Evolutionary conservation across 164 flowering plant genomes (phyloP), one percentile per base, ranked within the genome.

Genomic region (Stephania japonica): DNA sequence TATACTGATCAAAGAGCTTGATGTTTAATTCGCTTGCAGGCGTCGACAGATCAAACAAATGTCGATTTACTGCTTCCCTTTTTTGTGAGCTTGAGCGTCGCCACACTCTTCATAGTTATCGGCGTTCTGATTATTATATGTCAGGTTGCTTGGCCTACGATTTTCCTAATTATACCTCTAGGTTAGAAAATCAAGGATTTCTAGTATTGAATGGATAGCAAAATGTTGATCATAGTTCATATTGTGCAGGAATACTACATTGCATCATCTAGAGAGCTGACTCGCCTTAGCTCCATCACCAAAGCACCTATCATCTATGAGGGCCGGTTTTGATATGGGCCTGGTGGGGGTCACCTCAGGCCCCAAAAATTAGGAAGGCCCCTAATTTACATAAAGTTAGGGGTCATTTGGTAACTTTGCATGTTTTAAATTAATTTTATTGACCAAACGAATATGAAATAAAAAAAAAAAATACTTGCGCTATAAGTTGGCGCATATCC

Each of bases 251-350:
- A 93, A 1, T 95, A 91, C 78, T 95, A 81, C 73, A 87, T 95
- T 9, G 74, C 98, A 25, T 73, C 98, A 64, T 88, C 97, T 25
- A 94, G 99, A 12, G 99, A 95, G 78, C 47, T 95, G 53, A 93
- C 98, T 56, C 93, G 99, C 10, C 90, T 93, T n/a, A 94, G 91
- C 69, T 89, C 97, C 0, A 93, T 95, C 78, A 90, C 99, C 12
- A 93, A 93, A 74, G 97, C 99, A 0, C 99, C 99, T 0, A 87
- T 95, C 32, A 90, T 95, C 76, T n/a, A n/a, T n/a, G n/a, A n/a
- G n/a, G n/a, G n/a, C n/a, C n/a, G n/a, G n/a, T n/a, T n/a, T n/a
- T n/a, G n/a, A n/a, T n/a, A n/a, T n/a, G n/a, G n/a, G n/a, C n/a
- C n/a, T n/a, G n/a, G n/a, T n/a, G n/a, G n/a, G n/a, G n/a, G n/a